Evolutionary conservation across 495 filamentous ascomycete genomes (phyloP).

Genomic region (Podospora comata): DNA sequence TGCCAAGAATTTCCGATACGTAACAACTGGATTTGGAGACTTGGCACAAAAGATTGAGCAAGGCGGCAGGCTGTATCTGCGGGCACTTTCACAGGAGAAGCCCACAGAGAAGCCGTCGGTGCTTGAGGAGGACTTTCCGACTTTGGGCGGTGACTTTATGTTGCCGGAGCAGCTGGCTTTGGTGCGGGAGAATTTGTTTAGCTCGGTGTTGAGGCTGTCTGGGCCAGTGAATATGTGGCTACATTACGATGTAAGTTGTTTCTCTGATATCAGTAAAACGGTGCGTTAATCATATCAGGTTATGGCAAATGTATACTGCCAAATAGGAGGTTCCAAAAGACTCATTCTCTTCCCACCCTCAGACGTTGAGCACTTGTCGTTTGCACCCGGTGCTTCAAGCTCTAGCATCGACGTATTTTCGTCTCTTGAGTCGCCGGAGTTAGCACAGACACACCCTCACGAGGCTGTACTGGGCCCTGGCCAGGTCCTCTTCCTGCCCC

Average conservation of each 20-base stretch:
- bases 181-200: constrained; percentile 65
- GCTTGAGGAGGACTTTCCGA: constrained; percentile 67
- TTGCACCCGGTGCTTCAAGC: constrained; percentile 75
- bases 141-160: constrained; percentile 64
- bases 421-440: constrained; percentile 29
- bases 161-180: constrained; percentile 61
- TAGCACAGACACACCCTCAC: constrained; percentile 59
- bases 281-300: constrained; percentile 47
- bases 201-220: constrained; percentile 75
- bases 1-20: constrained; percentile 76
- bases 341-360: constrained; percentile 75
- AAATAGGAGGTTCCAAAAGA: constrained; percentile 66
- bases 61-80: constrained; percentile 69
- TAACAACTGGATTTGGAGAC: constrained; percentile 61
- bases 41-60: constrained; percentile 60
- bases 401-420: constrained; percentile 69
- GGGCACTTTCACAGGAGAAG: constrained; percentile 65
- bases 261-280: not conserved
- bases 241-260: constrained; percentile 72
- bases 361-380: constrained; percentile 65
- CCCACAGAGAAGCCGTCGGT: constrained; percentile 66
- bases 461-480: constrained; percentile 63
- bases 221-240: constrained; percentile 87
- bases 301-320: constrained; percentile 87
- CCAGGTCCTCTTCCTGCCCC: constrained; percentile 76